phyloP scores from a whole-genome alignment of 768 basidiomycete genomes.

The Krasilnikovozyma curviuscula region DNA sequence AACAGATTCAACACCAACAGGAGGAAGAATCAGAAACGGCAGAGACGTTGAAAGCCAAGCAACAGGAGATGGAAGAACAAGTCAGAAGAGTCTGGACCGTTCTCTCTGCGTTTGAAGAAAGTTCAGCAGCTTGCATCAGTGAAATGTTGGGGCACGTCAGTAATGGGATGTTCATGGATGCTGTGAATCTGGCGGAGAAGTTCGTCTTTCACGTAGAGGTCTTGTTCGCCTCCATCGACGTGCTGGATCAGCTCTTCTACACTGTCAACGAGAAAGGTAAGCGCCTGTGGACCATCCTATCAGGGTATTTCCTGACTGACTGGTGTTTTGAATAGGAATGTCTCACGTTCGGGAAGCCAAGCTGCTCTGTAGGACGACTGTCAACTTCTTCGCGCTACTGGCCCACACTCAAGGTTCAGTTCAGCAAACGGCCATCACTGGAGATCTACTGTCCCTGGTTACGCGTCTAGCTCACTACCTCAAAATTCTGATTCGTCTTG shows the following conservation, averaged over 20 bases:
- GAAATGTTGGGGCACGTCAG: conserved; percentile 97
- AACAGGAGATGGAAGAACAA: conserved; percentile 84
- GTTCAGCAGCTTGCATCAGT: conserved; percentile 95
- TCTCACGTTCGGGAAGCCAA: conserved; percentile 95
- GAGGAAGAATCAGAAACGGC: conserved; percentile 69
- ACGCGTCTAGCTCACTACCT: conserved; percentile 98
- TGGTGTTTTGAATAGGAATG: conserved; percentile 47
- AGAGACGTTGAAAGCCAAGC: conserved; percentile 63
- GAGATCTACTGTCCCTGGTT: conserved; percentile 87
- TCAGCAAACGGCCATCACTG: conserved; percentile 84
- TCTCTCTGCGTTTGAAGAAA: conserved; percentile 93
- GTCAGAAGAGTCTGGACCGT: conserved; percentile 99
- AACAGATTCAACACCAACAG: not conserved
- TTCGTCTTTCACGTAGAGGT: conserved; percentile 98
- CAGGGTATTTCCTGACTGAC: not conserved
- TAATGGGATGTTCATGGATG: conserved; percentile 86
- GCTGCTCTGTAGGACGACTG: conserved; percentile 95
- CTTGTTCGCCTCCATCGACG: conserved; percentile 89
- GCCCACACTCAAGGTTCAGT: conserved; percentile 78
- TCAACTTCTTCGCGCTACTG: conserved; percentile 87
- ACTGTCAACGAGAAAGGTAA: conserved; percentile 65
- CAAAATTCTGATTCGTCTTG: conserved; percentile 96
- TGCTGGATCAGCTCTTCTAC: conserved; percentile 74
- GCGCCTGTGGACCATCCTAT: conserved; percentile 16
- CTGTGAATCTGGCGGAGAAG: conserved; percentile 93